Conservation (phyloP, 108 stramenopile genomes). For the Schizochytrium sp. region DNA sequence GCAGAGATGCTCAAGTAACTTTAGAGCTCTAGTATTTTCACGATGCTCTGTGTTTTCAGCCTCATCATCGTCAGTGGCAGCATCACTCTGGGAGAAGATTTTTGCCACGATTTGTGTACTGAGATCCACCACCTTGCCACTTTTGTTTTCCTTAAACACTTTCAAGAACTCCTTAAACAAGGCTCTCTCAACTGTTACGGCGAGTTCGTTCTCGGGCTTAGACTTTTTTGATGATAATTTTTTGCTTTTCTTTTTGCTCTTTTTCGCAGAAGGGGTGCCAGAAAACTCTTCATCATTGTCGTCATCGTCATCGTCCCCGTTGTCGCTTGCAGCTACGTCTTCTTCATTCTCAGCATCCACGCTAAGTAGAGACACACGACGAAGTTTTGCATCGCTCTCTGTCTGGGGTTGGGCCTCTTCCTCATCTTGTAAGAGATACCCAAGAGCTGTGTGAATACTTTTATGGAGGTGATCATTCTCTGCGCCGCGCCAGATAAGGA, state of each 20-base stretch:
- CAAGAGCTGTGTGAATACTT: neutral
- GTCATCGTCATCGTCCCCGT: slow-evolving; percentile 20
- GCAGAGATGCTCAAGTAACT: slow-evolving; percentile 47
- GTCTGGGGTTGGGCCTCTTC: neutral
- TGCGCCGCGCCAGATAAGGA: neutral
- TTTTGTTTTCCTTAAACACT: neutral
- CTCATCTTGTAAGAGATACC: neutral
- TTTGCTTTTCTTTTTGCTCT: neutral
- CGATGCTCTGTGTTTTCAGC: neutral
- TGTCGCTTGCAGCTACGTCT: neutral
- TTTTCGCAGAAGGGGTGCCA: neutral
- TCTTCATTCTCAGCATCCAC: no score
- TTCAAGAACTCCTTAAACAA: neutral
- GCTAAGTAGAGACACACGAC: neutral
- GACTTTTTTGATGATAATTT: neutral
- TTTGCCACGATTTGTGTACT: neutral
- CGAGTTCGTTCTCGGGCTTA: neutral
- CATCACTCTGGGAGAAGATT: neutral
- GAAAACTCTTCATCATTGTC: neutral
- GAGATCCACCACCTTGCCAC: neutral
- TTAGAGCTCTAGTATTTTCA: neutral
- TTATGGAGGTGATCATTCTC: neutral
- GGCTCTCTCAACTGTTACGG: neutral
- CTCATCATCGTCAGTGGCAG: neutral
- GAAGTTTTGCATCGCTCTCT: neutral